Evolutionary conservation across 129 eudicot species (phyloP).

Genomic region (Smallanthus sonchifolius): DNA sequence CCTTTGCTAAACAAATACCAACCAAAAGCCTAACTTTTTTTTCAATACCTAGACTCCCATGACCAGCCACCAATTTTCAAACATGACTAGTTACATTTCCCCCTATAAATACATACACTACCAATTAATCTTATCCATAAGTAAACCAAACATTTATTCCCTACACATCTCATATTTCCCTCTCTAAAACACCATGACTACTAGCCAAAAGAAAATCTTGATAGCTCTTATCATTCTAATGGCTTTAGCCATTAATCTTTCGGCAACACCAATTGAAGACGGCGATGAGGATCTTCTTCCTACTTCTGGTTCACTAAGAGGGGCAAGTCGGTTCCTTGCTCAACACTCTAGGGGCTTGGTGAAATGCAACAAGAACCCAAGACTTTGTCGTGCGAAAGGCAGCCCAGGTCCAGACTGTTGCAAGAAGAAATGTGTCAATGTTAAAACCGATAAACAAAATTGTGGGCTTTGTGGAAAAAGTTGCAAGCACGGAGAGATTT

Average conservation of each 20-base stretch:
- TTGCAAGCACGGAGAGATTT: no score
- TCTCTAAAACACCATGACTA: constrained; percentile 17
- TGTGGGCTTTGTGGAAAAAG: no score
- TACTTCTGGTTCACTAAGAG: constrained; percentile 32
- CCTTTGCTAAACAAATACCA: constrained; percentile 30
- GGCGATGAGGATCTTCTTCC: constrained; percentile 22
- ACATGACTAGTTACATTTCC: background rate
- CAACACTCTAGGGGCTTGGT: constrained; percentile 21
- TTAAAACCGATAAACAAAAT: no score
- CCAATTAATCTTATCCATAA: background rate
- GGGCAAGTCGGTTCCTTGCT: constrained; percentile 36
- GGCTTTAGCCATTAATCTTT: constrained; percentile 31
- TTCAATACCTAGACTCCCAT: constrained; percentile 12
- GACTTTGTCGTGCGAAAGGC: constrained; percentile 38
- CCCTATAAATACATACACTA: constrained; percentile 19
- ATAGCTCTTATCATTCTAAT: constrained; percentile 23
- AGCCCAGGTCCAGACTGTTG: no score
- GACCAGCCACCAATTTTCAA: background rate
- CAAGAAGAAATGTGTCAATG: no score
- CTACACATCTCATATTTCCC: background rate
- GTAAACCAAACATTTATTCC: background rate
- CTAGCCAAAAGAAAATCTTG: constrained; percentile 3
- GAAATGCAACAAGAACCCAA: constrained; percentile 57
- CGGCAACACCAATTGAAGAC: constrained; percentile 22
- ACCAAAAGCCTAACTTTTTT: constrained; percentile 24